Base-by-base conservation (phyloP, 805 yeast species). In the Ogataea siamensis region DNA sequence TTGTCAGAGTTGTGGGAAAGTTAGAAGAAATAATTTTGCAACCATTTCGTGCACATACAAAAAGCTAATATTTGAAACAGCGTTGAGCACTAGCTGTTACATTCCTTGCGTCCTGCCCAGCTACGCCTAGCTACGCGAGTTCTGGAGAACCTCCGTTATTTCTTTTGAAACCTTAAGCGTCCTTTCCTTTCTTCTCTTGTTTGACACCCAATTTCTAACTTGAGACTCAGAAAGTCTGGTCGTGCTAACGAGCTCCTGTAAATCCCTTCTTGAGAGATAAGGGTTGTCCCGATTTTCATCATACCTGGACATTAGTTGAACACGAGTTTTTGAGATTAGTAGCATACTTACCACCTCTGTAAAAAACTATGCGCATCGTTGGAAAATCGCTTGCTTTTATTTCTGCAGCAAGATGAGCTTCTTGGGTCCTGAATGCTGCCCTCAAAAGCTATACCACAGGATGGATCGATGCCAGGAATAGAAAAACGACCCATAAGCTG, bases 121-220 rank as follows among this genome's bases (percentile, higher is more conserved):
- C n/a, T n/a, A 16, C n/a, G 9, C 8, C n/a, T 7, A 8, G 32
- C 14, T 11, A 13, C 10, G 3, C 25, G n/a, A 11, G 2, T n/a
- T 27, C 18, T 37, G 18, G 9, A 48, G 39, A 10, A 47, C 28
- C 7, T 24, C 22, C 3, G 36, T 14, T 6, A 49, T 24, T 9
- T 42, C 47, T 10, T 35, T 17, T 2, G 51, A 47, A 4, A 47
- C 40, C 2, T n/a, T 16, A 8, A 23, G 19, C 5, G 31, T 10
- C 13, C 34, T 34, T 16, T 40, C 46, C 20, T 43, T 48, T 10
- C 52, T 31, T 32, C 52, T 28, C 28, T 34, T 46, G 33, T 42
- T 42, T 2, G 44, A 46, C 17, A 40, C 51, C 55, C 55, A 53
- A 23, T 46, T 51, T 17, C 39, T 42, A 5, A 54, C 45, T 27